Evolutionary conservation across 2,329 filamentous ascomycete species (phyloP).

Genomic region (Gnomoniopsis sp.): DNA sequence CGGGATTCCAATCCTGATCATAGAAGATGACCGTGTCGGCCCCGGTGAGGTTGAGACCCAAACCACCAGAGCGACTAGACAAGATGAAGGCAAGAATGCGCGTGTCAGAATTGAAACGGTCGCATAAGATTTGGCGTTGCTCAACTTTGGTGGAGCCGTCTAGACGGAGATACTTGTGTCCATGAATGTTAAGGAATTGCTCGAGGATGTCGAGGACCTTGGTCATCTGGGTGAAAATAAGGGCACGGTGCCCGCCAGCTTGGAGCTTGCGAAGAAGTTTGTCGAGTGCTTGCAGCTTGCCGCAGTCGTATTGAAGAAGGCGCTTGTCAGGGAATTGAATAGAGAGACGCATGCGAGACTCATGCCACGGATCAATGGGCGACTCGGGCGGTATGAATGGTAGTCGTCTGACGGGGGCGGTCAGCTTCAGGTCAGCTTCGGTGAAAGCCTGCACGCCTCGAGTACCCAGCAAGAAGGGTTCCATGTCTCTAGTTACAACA

Average conservation of each 20-base stretch:
- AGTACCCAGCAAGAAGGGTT: conserved; percentile 62
- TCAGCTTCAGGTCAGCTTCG: conserved; percentile 54
- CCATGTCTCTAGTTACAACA: conserved; percentile 77
- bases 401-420: conserved; percentile 52
- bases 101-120: conserved; percentile 92
- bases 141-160: conserved; percentile 97
- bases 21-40: conserved; percentile 99
- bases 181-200: conserved; percentile 96
- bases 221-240: conserved; percentile 99
- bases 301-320: conserved; percentile 95
- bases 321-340: conserved; percentile 97
- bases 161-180: conserved; percentile 91
- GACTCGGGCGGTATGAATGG: conserved; percentile 55
- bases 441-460: conserved; percentile 55
- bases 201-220: conserved; percentile 97
- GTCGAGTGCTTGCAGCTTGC: conserved; percentile 89
- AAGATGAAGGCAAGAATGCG: conserved; percentile 94
- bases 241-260: conserved; percentile 82
- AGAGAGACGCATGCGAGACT: conserved; percentile 84
- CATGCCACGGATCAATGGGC: conserved; percentile 80
- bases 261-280: conserved; percentile 82
- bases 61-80: conserved; percentile 87
- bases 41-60: conserved; percentile 94
- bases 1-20: conserved; percentile 98
- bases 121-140: conserved; percentile 89